Evolutionary conservation across 306 rosid genomes (phyloP).

Genomic region (Trichosanthes cucumerina): DNA sequence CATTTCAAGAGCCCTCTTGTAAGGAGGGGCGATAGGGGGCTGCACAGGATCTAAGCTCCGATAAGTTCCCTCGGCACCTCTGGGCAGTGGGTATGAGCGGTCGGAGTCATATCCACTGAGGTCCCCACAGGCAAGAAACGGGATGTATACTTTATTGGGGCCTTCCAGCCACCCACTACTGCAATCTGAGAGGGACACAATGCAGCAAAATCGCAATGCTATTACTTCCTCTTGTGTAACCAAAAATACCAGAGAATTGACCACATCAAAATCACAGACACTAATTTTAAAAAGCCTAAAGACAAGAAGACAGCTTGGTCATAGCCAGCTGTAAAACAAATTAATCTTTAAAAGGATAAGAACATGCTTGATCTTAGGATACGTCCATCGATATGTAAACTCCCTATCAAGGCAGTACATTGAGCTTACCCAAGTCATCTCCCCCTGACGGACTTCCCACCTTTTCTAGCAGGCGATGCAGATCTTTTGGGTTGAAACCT

Average conservation of each 20-base stretch:
- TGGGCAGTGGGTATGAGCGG: constrained; percentile 78
- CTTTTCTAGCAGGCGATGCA: constrained; percentile 75
- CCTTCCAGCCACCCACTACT: constrained; percentile 97
- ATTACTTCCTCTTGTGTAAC: constrained; percentile 5
- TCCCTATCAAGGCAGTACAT: not conserved
- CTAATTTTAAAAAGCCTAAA: not conserved
- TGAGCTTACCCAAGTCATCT: constrained; percentile 65
- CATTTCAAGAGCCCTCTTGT: constrained; percentile 51
- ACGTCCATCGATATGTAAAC: not conserved
- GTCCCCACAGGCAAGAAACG: constrained; percentile 88
- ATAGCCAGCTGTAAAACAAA: constrained; percentile 3
- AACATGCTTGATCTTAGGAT: constrained; percentile 5
- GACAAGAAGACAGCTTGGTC: constrained; percentile 6
- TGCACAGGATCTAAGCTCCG: constrained; percentile 79
- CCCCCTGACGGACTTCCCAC: constrained; percentile 95
- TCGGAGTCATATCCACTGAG: constrained; percentile 83
- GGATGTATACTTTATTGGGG: constrained; percentile 87
- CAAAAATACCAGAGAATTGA: constrained; percentile 9
- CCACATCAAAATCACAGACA: constrained; percentile 4
- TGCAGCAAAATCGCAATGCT: constrained; percentile 7
- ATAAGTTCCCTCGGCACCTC: constrained; percentile 67
- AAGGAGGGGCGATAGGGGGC: constrained; percentile 85
- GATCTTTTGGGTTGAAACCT: constrained; percentile 82
- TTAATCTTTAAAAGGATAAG: constrained; percentile 5
- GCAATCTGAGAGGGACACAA: constrained; percentile 47